Evolutionary conservation across 345 rosid genomes (phyloP).

Genomic region (Brassica rapa): DNA sequence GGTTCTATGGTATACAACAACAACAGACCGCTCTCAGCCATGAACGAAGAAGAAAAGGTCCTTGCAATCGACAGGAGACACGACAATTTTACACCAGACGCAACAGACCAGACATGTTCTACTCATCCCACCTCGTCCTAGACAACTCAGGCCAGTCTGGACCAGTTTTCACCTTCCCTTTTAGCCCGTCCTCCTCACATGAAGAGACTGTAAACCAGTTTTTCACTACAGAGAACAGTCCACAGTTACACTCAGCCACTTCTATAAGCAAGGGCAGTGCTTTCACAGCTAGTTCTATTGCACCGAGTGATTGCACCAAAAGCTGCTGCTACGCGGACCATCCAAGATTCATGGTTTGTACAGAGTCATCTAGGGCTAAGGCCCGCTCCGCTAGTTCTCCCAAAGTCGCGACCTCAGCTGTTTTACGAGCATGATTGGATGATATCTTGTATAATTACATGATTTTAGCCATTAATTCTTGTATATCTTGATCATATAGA

Average conservation of each 20-base stretch:
- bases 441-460: too few species aligned
- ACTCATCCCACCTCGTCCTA: constrained; percentile 40
- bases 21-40: constrained; percentile 44
- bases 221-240: constrained; percentile 74
- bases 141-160: constrained; percentile 47
- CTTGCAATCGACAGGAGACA: constrained; percentile 70
- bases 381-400: constrained; percentile 73
- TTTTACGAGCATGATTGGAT: constrained; percentile 41
- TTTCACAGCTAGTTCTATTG: constrained; percentile 56
- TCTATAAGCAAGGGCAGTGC: constrained; percentile 65
- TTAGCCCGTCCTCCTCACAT: constrained; percentile 57
- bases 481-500: too few species aligned
- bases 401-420: constrained; percentile 64
- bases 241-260: constrained; percentile 64
- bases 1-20: constrained; percentile 52
- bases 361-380: constrained; percentile 85
- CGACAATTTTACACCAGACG: constrained; percentile 44
- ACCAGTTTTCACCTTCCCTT: constrained; percentile 44
- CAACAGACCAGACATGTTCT: constrained; percentile 45
- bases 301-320: constrained; percentile 42
- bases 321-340: constrained; percentile 67
- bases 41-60: constrained; percentile 59
- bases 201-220: constrained; percentile 47
- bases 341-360: constrained; percentile 88
- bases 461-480: too few species aligned